Evolutionary conservation across 176 grass and related monocot genomes (phyloP), one percentile per base, ranked within the genome.

Genomic region (Carex littledalei): DNA sequence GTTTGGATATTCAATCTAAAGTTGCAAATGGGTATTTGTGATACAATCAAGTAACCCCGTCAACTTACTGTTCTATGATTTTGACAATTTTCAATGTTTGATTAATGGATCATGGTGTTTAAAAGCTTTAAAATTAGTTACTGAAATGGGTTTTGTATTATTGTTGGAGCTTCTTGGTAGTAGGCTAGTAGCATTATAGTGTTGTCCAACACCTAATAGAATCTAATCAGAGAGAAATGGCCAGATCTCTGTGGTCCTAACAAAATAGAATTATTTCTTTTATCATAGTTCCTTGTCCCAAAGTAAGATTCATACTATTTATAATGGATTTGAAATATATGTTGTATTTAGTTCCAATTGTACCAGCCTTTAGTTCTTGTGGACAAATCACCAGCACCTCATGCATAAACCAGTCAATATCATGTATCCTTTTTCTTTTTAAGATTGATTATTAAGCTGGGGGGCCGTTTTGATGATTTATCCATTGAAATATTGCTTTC

Each of bases 61-160:
- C 49, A 77, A 77, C 7, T 16, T 54, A 21, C 73, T 16, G n/a
- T 13, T 74, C 4, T 5, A 54, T 55, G 49, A 26, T 77, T 55
- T 77, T 15, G 24, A 54, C 1, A 55, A 31, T 54, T 20, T 49
- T 12, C 8, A 14, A 47, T 24, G 18, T 45, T 47, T 50, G 41
- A 21, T 73, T 49, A 21, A 50, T 73, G 6, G 41, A 73, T 45
- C n/a, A 21, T 47, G 47, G 49, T 54, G 21, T 29, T 54, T 54
- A 55, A 77, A 76, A 53, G 50, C 49, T 55, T 77, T 76, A 6
- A 77, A 77, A 22, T 29, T 77, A 77, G 73, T 77, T 54, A 11
- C 13, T 77, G 13, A 77, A 31, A 20, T 20, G 11, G 4, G 21
- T 31, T 32, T 53, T 73, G 18, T 76, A 24, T 63, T 22, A 54